These are phyloP conservation scores for Lentinula detonsa DNA, from an alignment of 768 basidiomycete species.

Conservation along the genomic window DNA sequence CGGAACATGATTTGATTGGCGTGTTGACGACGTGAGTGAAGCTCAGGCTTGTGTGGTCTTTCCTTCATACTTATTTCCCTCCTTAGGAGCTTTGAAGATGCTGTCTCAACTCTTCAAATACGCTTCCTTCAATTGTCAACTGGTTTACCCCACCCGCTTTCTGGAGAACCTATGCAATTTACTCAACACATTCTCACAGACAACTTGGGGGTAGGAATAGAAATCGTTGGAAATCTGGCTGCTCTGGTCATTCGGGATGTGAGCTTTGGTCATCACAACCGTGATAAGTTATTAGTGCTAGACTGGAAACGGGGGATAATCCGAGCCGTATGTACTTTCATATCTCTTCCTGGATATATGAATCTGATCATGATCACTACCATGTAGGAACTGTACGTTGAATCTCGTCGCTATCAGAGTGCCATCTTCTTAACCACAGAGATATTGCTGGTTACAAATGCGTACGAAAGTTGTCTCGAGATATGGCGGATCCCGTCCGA, in stretches of 20 bases:
- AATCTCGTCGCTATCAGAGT: constrained; percentile 5
- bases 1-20: constrained; percentile 5
- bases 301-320: constrained; percentile 4
- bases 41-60: background rate
- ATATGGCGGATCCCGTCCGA: constrained; percentile 23
- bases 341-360: background rate
- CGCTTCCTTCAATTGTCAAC: constrained; percentile 2
- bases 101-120: background rate
- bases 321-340: background rate
- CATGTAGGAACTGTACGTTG: background rate
- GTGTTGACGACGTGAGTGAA: constrained; percentile 4
- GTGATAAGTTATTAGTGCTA: constrained; percentile 1
- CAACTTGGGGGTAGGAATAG: constrained; percentile 3
- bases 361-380: background rate
- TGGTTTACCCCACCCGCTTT: constrained; percentile 3
- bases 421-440: constrained; percentile 26
- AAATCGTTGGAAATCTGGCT: constrained; percentile 4
- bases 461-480: constrained; percentile 21
- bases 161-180: constrained; percentile 1
- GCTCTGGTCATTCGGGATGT: constrained; percentile 1
- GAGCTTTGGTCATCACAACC: background rate
- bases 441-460: constrained; percentile 28
- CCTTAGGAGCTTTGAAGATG: background rate
- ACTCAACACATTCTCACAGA: background rate
- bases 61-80: background rate